Conservation (phyloP, 495 filamentous ascomycete species). For the Saxophila tyrrhenica region DNA sequence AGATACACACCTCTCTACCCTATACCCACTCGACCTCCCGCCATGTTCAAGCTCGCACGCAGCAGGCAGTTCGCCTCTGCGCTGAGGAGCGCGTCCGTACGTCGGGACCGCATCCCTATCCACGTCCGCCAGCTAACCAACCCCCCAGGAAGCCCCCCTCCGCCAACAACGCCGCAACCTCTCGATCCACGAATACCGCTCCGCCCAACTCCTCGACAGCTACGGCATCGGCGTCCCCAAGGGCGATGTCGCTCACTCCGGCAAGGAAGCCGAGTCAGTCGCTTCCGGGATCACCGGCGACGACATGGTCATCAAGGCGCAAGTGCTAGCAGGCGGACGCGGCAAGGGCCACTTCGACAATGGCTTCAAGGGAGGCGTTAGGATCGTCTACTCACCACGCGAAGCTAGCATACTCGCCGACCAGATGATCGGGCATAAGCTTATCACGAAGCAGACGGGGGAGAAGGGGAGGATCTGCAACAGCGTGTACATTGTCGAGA, state of each 20-base stretch:
- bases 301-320: constrained; percentile 99
- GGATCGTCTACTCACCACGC: constrained; percentile 88
- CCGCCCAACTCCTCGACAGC: constrained; percentile 69
- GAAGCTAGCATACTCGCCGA: constrained; percentile 96
- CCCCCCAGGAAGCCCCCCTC: constrained; percentile 39
- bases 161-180: constrained; percentile 73
- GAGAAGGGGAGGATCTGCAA: constrained; percentile 84
- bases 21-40: neutral
- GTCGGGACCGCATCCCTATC: constrained; percentile 10
- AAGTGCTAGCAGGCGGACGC: constrained; percentile 93
- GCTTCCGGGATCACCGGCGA: constrained; percentile 82
- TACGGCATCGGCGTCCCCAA: constrained; percentile 90
- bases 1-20: neutral
- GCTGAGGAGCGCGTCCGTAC: constrained; percentile 52
- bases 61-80: constrained; percentile 56
- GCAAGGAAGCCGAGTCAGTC: constrained; percentile 80
- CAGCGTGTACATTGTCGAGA: constrained; percentile 95
- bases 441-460: constrained; percentile 98
- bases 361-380: constrained; percentile 94
- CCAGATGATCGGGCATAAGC: constrained; percentile 99
- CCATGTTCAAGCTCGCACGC: constrained; percentile 66
- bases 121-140: constrained; percentile 21
- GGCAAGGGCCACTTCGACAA: constrained; percentile 97
- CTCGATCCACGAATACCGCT: constrained; percentile 95
- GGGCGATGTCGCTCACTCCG: constrained; percentile 69